These are phyloP conservation scores for Alternaria sp. DNA, from an alignment of 2,329 filamentous ascomycete genomes.

Conservation along the genomic window DNA sequence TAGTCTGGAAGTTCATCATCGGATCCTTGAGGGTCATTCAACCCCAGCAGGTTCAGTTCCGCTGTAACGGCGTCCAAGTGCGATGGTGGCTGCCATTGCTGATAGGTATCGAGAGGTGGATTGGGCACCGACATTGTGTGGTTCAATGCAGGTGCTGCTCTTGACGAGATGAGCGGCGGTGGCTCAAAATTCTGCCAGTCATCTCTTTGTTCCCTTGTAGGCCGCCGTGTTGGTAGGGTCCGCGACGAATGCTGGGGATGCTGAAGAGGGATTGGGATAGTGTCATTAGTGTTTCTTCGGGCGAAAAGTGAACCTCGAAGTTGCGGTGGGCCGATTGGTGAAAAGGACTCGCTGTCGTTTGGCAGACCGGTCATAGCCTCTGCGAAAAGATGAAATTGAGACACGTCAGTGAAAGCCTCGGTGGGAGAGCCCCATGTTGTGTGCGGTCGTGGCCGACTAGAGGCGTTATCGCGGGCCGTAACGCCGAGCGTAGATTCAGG, in stretches of 20 bases:
- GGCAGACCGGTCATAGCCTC: constrained; percentile 48
- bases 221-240: constrained; percentile 14
- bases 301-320: constrained; percentile 46
- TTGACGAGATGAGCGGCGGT: constrained; percentile 15
- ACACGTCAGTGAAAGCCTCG: constrained; percentile 44
- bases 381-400: constrained; percentile 49
- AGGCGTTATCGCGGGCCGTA: constrained; percentile 24
- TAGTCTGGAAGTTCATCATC: constrained; percentile 55
- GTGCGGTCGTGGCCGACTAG: constrained; percentile 37
- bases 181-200: constrained; percentile 40
- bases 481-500: constrained; percentile 30
- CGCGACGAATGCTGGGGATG: constrained; percentile 18
- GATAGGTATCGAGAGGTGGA: constrained; percentile 11
- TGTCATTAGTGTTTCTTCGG: constrained; percentile 34
- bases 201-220: constrained; percentile 9
- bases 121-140: constrained; percentile 8
- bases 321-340: constrained; percentile 39
- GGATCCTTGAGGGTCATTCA: constrained; percentile 39
- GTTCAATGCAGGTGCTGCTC: constrained; percentile 17
- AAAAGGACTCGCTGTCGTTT: constrained; percentile 37
- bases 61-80: constrained; percentile 36
- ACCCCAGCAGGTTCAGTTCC: constrained; percentile 39
- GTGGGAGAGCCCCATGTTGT: constrained; percentile 43
- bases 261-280: constrained; percentile 32
- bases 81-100: constrained; percentile 22